Evolutionary conservation across 164 flowering plant species (phyloP), one percentile per base, ranked within the genome.

Genomic region (Protea cynaroides): DNA sequence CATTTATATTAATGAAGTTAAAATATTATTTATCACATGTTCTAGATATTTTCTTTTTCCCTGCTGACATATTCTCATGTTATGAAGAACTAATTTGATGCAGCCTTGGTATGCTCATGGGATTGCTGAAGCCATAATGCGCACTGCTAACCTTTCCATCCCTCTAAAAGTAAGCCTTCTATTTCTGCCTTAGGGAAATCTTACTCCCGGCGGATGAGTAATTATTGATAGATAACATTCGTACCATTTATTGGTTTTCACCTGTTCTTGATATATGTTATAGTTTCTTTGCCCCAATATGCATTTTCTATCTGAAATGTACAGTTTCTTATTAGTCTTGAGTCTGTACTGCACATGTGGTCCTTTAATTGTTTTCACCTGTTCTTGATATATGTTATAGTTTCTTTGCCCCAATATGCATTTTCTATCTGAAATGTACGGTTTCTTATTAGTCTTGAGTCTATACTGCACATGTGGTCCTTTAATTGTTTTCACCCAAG

Each of bases 71-170:
- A 25, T 58, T 23, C 29, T 57, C 29, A 18, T 66, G 29, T 49
- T 25, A 21, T 56, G 21, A 25, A 23, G 12, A 22, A 34, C 52
- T 14, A 52, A 49, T 58, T 58, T 58, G 43, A 65, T 81, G 71
- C 74, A 95, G 97, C 99, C 99, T 74, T 95, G 99, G 99, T 92
- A 95, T 82, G 96, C 97, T 56, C 97, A 88, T 79, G 99, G 88
- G 40, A 92, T 95, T 75, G 96, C 97, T 72, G 97, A 88, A 75
- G 89, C 99, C 59, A 95, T 95, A 59, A 24, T 95, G 84, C 89
- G 97, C 2, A 91, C 99, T 24, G 84, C 99, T 63, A 83, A 92
- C 75, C 84, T 95, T 65, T 86, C 96, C 62, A 80, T 85, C 79
- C 97, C 99, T 23, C 71, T 92, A 49, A 89, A 88, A 72, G 99